Base-by-base conservation (phyloP, 2,329 filamentous ascomycete species). In the Atkinsonella hypoxylon region DNA sequence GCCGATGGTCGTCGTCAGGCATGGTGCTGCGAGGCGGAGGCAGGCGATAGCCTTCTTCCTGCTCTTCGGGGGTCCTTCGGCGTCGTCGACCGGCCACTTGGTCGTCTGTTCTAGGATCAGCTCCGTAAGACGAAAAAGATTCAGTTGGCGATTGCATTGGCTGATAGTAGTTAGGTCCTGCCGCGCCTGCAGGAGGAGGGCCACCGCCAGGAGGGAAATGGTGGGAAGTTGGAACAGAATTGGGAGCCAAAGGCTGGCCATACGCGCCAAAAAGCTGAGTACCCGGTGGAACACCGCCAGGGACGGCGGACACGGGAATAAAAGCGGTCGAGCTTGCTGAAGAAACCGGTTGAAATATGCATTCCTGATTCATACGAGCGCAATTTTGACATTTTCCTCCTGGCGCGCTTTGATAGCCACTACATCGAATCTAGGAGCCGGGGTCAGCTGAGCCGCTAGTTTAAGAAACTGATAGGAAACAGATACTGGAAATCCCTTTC, bases 341-440 rank as follows among this genome's bases (percentile, higher is more conserved):
- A 4, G 75, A 78, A 1, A 81, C 78, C 0, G 77, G 78, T 58
- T 81, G 77, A 53, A 81, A 81, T 13, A 81, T 71, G 53, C 78
- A 81, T 54, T 81, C 77, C 56, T 81, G 78, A 46, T 78, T 77
- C 66, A 80, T 79, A 54, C 79, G 77, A 39, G 77, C 76, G 57
- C 78, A 81, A 57, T 81, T 81, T 50, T 77, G 73, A 56, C 78
- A 81, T 55, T 80, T 79, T 11, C 77, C 78, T 18, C 77, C 77
- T 0, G 75, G 74, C 0, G 75, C 77, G 54, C 76, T 79, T 52
- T 77, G 73, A 55, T 80, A 80, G 30, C 78, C 78, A 54, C 77
- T 81, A 66, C 78, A 81, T 38, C 78, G 76, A 55, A 81, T 81
- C 77, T 81, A 52, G 17, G 40, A 20, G 4, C 8, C 9, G 12